Conservation (phyloP, 345 rosid genomes). For the Eucalyptus erythrocorys region DNA sequence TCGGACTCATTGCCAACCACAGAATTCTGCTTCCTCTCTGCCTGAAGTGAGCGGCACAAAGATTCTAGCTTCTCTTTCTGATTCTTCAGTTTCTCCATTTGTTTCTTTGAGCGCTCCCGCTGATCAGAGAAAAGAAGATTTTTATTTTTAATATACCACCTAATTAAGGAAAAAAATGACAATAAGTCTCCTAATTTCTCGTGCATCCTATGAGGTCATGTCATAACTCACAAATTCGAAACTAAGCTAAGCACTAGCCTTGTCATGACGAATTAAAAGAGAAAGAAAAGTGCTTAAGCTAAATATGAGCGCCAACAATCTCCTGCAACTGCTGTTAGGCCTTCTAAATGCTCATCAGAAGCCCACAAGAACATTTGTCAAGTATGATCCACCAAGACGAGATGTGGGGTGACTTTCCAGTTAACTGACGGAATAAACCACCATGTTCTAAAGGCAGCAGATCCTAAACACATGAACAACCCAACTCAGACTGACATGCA, state of each 20-base stretch:
- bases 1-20: conserved; percentile 11
- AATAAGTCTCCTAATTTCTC: neutral
- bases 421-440: neutral
- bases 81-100: conserved; percentile 74
- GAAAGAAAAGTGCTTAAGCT: neutral
- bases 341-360: neutral
- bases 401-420: neutral
- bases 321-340: neutral
- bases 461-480: neutral
- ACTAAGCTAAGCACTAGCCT: neutral
- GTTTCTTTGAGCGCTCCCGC: conserved; percentile 75
- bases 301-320: neutral
- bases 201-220: neutral
- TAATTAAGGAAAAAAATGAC: neutral
- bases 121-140: conserved; percentile 11
- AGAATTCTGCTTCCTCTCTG: conserved; percentile 62
- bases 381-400: neutral
- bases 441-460: neutral
- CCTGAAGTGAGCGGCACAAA: conserved; percentile 85
- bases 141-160: neutral
- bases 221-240: neutral
- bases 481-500: neutral
- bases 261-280: neutral
- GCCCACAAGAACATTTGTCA: neutral
- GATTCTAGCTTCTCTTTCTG: conserved; percentile 92